phyloP scores from a whole-genome alignment of 148 eudicot species.

The Arbutus unedo region DNA sequence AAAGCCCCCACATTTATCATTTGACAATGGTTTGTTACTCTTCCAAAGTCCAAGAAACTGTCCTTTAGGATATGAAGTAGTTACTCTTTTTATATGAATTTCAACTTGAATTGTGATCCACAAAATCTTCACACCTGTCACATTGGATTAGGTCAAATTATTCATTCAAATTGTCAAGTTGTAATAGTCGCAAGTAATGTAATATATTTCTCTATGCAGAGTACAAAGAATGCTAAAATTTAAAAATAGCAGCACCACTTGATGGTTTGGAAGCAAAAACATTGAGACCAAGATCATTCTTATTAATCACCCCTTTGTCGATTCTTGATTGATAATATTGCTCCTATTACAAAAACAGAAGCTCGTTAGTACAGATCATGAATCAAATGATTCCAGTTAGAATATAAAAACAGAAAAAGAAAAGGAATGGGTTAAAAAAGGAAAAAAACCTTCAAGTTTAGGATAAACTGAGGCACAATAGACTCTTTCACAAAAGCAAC shows the following conservation, averaged over 20 bases:
- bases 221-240: conserved; percentile 34
- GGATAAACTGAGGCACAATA: conserved; percentile 79
- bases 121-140: too few relatives aligned
- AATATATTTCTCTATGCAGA: too few relatives aligned
- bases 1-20: too few relatives aligned
- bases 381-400: background rate
- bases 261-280: conserved; percentile 91
- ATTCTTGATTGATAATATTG: conserved; percentile 79
- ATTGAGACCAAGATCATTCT: conserved; percentile 68
- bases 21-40: too few relatives aligned
- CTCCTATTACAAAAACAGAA: conserved; percentile 40
- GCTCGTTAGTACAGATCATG: background rate
- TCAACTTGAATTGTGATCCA: too few relatives aligned
- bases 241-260: conserved; percentile 86
- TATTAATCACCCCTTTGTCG: conserved; percentile 61
- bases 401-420: background rate
- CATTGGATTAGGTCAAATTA: too few relatives aligned
- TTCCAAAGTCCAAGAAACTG: too few relatives aligned
- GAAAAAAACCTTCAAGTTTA: conserved; percentile 68
- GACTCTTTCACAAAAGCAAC: conserved; percentile 87
- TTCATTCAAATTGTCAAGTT: too few relatives aligned
- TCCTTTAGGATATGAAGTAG: too few relatives aligned
- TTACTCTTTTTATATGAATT: too few relatives aligned
- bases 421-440: background rate
- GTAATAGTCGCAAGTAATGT: background rate